These are phyloP conservation scores for Phytopythium chamaehyphon DNA, from an alignment of 352 stramenopile species.

Conservation along the genomic window DNA sequence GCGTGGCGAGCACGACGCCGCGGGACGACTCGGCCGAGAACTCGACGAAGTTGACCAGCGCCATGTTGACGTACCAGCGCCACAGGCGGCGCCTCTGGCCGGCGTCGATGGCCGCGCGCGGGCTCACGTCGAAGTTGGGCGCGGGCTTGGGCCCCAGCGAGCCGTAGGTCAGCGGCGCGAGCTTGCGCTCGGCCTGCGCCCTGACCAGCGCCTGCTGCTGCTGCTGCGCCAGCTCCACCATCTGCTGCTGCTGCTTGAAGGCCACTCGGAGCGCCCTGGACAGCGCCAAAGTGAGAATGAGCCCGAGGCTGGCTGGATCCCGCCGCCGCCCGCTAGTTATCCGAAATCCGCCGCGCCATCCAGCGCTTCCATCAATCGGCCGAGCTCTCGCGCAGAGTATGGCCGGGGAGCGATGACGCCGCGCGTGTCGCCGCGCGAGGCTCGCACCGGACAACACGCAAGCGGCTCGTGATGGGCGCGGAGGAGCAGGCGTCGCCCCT, in stretches of 20 bases:
- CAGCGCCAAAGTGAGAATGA: background rate
- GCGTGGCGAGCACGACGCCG: slow-evolving; percentile 70
- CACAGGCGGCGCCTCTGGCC: slow-evolving; percentile 17
- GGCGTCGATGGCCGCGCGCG: slow-evolving; percentile 12
- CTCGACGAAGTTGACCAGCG: slow-evolving; percentile 83
- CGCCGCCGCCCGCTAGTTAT: too few species aligned
- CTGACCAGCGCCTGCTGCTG: background rate
- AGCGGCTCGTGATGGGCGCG: too few species aligned
- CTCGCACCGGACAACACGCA: too few species aligned
- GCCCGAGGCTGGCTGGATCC: too few species aligned
- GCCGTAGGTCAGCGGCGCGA: slow-evolving; percentile 27
- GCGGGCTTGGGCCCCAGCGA: slow-evolving; percentile 16
- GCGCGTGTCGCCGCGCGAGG: too few species aligned
- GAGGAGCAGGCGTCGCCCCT: too few species aligned
- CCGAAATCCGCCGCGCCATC: too few species aligned
- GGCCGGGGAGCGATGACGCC: too few species aligned
- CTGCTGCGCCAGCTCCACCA: slow-evolving; percentile 3
- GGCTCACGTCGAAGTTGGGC: slow-evolving; percentile 37
- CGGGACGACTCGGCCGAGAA: slow-evolving; percentile 76
- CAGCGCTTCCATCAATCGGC: too few species aligned
- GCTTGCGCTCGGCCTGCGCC: background rate
- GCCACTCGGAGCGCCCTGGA: background rate
- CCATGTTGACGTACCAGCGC: slow-evolving; percentile 78
- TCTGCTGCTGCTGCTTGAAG: background rate
- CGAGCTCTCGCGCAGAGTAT: too few species aligned